A percentile compares a stretch with the other conserved stretches of the same genome.
Evolutionary conservation across 2,329 filamentous ascomycete genomes (phyloP).

Genomic region (Colletotrichum liaoningense): DNA sequence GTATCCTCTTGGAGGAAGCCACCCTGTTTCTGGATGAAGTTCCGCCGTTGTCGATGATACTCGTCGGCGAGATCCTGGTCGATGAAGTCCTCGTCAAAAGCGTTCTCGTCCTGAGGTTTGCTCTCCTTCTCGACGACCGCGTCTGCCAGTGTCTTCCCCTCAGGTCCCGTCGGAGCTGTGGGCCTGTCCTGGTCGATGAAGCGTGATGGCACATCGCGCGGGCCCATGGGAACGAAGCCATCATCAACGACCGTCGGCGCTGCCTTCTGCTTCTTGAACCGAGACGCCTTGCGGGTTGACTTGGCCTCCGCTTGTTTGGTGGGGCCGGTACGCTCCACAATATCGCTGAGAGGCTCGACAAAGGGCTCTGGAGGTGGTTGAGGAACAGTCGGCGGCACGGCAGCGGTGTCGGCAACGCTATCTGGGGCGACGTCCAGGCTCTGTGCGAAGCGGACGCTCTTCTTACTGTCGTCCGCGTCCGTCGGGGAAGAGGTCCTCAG

Average conservation of each 20-base stretch:
- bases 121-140: conserved; percentile 67
- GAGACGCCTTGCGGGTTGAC: conserved; percentile 55
- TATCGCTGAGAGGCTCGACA: conserved; percentile 63
- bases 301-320: conserved; percentile 41
- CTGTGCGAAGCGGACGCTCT: conserved; percentile 85
- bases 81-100: conserved; percentile 71
- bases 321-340: conserved; percentile 59
- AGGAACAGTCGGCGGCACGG: not conserved
- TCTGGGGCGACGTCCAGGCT: conserved; percentile 75
- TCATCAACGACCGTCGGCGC: conserved; percentile 38
- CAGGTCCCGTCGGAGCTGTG: conserved; percentile 59
- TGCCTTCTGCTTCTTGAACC: conserved; percentile 58
- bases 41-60: conserved; percentile 85
- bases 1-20: conserved; percentile 83
- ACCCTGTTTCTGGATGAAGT: conserved; percentile 84
- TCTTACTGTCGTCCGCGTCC: conserved; percentile 56
- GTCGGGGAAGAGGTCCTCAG: conserved; percentile 27
- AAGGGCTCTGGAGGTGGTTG: conserved; percentile 42
- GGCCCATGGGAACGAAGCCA: conserved; percentile 51
- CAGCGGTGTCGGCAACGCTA: not conserved
- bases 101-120: conserved; percentile 40
- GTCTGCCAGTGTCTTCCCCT: conserved; percentile 68
- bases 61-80: conserved; percentile 83
- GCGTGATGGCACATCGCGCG: conserved; percentile 54
- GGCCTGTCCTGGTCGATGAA: conserved; percentile 53